phyloP scores from a whole-genome alignment of 352 stramenopile species.

The Phytophthora fragariaefolia region DNA sequence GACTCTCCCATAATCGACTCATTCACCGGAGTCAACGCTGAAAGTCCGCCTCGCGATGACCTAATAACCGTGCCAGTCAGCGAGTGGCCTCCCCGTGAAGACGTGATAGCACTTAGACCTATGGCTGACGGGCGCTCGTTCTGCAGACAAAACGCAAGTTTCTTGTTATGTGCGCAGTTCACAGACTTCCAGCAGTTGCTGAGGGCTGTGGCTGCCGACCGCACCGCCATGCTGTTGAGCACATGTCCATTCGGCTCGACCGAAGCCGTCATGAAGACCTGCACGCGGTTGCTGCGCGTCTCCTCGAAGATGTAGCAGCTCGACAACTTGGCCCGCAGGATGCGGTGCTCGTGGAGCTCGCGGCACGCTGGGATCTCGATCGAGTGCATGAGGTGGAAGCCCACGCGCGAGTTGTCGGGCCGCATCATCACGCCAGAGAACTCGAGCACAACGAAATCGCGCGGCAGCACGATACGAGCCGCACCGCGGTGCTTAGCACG shows the following conservation, averaged over 20 bases:
- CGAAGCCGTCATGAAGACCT: constrained; percentile 68
- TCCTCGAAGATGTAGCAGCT: constrained; percentile 68
- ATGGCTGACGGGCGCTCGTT: constrained; percentile 41
- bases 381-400: constrained; percentile 66
- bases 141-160: constrained; percentile 63
- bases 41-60: constrained; percentile 30
- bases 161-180: constrained; percentile 72
- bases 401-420: constrained; percentile 51
- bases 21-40: constrained; percentile 35
- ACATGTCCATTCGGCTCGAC: constrained; percentile 59
- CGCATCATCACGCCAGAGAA: constrained; percentile 59
- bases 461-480: constrained; percentile 45
- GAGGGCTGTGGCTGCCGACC: constrained; percentile 48
- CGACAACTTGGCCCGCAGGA: constrained; percentile 57
- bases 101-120: constrained; percentile 2
- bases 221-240: constrained; percentile 50
- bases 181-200: constrained; percentile 72
- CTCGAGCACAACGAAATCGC: constrained; percentile 65
- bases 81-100: constrained; percentile 14
- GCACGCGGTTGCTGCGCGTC: constrained; percentile 51
- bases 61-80: constrained; percentile 17
- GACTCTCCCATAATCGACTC: constrained; percentile 30
- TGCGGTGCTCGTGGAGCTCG: constrained; percentile 44
- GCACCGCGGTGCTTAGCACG: constrained; percentile 44
- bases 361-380: constrained; percentile 46